Evolutionary conservation across 108 stramenopile species (phyloP), one percentile per base, ranked within the genome.

Genomic region (Aurantiochytrium sp.): DNA sequence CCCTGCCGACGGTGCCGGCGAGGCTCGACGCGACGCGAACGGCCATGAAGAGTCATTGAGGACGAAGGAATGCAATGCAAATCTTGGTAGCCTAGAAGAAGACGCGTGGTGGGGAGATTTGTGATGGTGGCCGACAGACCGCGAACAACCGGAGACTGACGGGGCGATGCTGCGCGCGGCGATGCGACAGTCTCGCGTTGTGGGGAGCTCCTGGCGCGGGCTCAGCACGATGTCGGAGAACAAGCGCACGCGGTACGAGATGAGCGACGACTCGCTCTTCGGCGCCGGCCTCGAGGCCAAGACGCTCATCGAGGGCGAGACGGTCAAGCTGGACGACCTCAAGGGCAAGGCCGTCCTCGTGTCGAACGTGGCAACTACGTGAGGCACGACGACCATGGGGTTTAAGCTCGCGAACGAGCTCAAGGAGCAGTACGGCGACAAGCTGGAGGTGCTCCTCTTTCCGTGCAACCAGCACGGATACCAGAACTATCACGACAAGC

Each of bases 301-400:
- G 73, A 81, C 39, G 42, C 73, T 81, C 24, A 41, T 81, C 12
- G 59, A 65, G 73, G 73, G 73, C 73, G 39, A 81, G 42, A 24
- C n/a, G 21, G n/a, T 81, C 73, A 48, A 81, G 42, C 73, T 81
- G 42, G 73, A 48, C 73, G 42, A 81, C 24, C 45, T 81, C 39
- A 48, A 41, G 39, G 73, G 73, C 73, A 81, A 81, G 73, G 73
- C 73, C 27, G 45, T 48, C 39, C 45, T 81, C 27, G 73, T 81
- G 73, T 41, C 45, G 42, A 81, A 81, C 73, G 73, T 81, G n/a
- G 73, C 73, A 48, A 48, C 73, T 12, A 81, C 73, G 73, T 81
- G 73, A 81, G 73, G 73, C 73, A 81, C 73, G 73, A 81, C 73
- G n/a, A 81, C 73, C 39, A 48, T 48, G 73, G 73, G 73, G 73